These are phyloP conservation scores for Ciborinia camelliae DNA, from an alignment of 2,329 filamentous ascomycete species.

Conservation along the genomic window DNA sequence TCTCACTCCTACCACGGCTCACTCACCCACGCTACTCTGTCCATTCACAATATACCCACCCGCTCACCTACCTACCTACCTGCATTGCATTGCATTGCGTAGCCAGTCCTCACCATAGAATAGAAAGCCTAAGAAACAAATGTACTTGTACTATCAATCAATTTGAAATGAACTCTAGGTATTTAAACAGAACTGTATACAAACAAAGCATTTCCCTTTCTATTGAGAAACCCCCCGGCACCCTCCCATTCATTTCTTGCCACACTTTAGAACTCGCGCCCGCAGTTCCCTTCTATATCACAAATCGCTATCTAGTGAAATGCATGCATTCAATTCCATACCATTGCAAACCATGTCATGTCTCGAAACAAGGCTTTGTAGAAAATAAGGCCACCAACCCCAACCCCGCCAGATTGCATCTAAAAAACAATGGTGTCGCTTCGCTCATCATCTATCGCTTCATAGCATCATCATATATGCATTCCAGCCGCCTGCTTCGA, in stretches of 20 bases:
- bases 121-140: neutral
- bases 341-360: conserved; percentile 3
- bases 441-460: conserved; percentile 7
- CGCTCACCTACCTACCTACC: neutral
- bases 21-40: neutral
- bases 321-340: neutral
- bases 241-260: neutral
- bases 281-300: neutral
- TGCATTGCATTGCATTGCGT: neutral
- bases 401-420: neutral
- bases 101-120: neutral
- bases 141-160: conserved; percentile 7
- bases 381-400: neutral
- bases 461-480: conserved; percentile 8
- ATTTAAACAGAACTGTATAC: conserved; percentile 17
- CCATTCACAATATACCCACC: neutral
- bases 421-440: neutral
- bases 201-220: conserved; percentile 11
- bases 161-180: conserved; percentile 2
- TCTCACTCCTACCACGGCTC: neutral
- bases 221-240: neutral
- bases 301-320: conserved; percentile 1
- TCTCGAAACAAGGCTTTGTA: neutral
- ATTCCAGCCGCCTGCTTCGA: neutral
- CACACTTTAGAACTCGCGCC: neutral